These are phyloP conservation scores for Teratosphaeria pseudoeucalypti DNA, from an alignment of 2,329 filamentous ascomycete species.

Conservation along the genomic window DNA sequence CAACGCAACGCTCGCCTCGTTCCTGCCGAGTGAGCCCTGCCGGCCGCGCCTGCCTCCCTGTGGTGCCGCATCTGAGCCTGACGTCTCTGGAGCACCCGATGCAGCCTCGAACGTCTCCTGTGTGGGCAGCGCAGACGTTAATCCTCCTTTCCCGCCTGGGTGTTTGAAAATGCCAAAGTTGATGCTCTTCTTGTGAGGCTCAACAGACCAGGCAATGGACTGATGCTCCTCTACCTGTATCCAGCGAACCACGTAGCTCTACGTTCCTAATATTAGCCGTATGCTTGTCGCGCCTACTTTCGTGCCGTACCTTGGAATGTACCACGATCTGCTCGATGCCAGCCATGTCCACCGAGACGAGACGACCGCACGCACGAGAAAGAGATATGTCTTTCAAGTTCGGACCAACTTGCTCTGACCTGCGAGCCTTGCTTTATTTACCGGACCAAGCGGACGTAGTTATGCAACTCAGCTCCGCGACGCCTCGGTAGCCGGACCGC, in stretches of 20 bases:
- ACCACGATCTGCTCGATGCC: slow-evolving; percentile 95
- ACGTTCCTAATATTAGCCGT: not conserved
- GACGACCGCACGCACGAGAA: not conserved
- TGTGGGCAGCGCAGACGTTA: slow-evolving; percentile 33
- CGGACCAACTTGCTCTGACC: too few species aligned
- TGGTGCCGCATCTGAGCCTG: slow-evolving; percentile 26
- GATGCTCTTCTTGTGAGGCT: slow-evolving; percentile 96
- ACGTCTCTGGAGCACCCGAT: slow-evolving; percentile 9
- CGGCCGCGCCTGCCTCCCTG: slow-evolving; percentile 33
- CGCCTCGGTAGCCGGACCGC: not conserved
- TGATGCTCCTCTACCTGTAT: slow-evolving; percentile 81
- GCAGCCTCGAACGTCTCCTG: slow-evolving; percentile 30
- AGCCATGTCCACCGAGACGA: slow-evolving; percentile 52
- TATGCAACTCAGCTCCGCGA: not conserved
- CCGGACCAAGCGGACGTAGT: not conserved
- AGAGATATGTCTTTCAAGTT: not conserved
- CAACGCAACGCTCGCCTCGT: slow-evolving; percentile 51
- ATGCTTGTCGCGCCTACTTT: slow-evolving; percentile 1
- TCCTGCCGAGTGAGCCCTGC: slow-evolving; percentile 28
- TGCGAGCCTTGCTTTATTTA: not conserved
- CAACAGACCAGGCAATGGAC: slow-evolving; percentile 94
- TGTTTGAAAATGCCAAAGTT: slow-evolving; percentile 99
- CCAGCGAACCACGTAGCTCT: slow-evolving; percentile 99
- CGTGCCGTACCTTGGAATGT: slow-evolving; percentile 72
- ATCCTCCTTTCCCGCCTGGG: slow-evolving; percentile 59